These are phyloP conservation scores for Sesbania bispinosa DNA, from an alignment of 306 rosid species.

Conservation along the genomic window DNA sequence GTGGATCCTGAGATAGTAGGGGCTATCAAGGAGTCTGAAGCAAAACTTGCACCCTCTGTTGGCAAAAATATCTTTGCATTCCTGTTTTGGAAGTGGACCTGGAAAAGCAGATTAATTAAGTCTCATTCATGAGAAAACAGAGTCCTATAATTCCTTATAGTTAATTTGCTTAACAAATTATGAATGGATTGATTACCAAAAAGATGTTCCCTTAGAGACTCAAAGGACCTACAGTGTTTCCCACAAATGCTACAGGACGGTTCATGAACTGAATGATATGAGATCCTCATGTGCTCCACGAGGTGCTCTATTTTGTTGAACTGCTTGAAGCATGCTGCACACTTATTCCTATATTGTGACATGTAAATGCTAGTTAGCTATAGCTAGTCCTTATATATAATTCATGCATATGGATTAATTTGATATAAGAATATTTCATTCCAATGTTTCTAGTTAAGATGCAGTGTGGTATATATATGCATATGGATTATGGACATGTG, in stretches of 20 bases:
- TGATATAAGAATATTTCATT: background rate
- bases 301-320: slow-evolving; percentile 90
- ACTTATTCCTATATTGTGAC: slow-evolving; percentile 93
- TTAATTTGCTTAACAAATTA: too few relatives aligned
- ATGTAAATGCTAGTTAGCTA: too few relatives aligned
- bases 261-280: slow-evolving; percentile 90
- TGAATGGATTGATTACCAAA: slow-evolving; percentile 43
- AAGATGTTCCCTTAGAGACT: slow-evolving; percentile 93
- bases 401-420: too few relatives aligned
- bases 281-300: slow-evolving; percentile 94
- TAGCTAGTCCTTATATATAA: too few relatives aligned
- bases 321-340: slow-evolving; percentile 90
- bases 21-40: slow-evolving; percentile 76
- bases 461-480: background rate
- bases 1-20: slow-evolving; percentile 64
- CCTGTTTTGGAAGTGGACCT: slow-evolving; percentile 93
- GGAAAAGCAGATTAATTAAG: background rate
- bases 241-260: slow-evolving; percentile 81
- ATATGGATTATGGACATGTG: too few relatives aligned
- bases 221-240: slow-evolving; percentile 93
- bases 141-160: too few relatives aligned
- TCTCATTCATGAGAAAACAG: too few relatives aligned
- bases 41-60: slow-evolving; percentile 85
- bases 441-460: too few relatives aligned
- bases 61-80: slow-evolving; percentile 72